Base-by-base conservation (phyloP, 768 basidiomycete genomes). In the Phlegmacium glaucopus region DNA sequence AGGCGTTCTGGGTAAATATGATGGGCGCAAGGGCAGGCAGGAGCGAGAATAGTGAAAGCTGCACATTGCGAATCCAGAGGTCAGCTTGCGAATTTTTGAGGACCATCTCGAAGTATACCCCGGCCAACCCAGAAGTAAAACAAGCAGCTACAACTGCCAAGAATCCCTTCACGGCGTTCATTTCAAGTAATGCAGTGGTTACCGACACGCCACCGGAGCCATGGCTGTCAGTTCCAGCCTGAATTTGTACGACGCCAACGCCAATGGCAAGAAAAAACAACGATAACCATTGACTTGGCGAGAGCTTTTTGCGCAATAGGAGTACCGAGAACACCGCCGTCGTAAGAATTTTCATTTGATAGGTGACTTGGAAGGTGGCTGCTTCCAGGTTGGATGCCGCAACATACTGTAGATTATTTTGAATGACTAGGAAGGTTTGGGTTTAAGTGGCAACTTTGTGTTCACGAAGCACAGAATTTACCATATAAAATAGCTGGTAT, bases 31-130 rank as follows among this genome's bases (percentile, higher is more conserved):
- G 65, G 4, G 94, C 93, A 3, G 95, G 95, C 17, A 95, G 75
- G 36, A 97, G 76, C 41, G 92, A 94, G 72, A 97, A 98, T 45
- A 94, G 76, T 17, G 92, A 94, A 12, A 98, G 79, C 65, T 98
- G 95, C 49, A 95, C 87, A 64, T 97, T 98, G 61, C 95, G 88
- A 48, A 95, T 85, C 95, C 95, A 97, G 9, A 98, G 76, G 68
- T 96, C 92, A 4, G 85, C 78, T 56, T 84, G 84, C 3, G 90
- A 88, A 56, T 87, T 85, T 72, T 95, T 98, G 54, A 94, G 74
- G 29, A 94, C 93, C 88, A 95, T 94, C 71, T 98, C 95, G 56
- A 98, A 98, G 70, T 98, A 98, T 22, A 97, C 94, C 6, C 94
- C 94, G 0, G 94, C 94, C 38, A 98, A 81, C 18, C 95, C 95